Evolutionary conservation across 1,139 yeast genomes (phyloP), one percentile per base, ranked within the genome.

Genomic region (Candida albicans): DNA sequence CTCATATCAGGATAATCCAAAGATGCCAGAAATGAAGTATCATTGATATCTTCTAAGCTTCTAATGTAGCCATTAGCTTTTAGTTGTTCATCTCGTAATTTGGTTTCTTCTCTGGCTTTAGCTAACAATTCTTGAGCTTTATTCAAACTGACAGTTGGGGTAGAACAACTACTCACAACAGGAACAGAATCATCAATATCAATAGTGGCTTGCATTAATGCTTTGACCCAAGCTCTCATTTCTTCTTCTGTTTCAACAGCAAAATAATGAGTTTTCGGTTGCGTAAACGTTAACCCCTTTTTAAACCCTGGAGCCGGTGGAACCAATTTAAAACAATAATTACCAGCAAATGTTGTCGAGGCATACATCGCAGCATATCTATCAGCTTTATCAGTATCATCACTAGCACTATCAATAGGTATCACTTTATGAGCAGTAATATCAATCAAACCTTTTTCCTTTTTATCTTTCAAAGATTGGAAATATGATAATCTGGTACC

Each of bases 261-360:
- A 74, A 93, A 95, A 63, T 85, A 93, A 58, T 93, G 99, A 3
- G 91, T 87, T 54, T 90, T 88, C 29, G 96, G 99, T 54, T 91
- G 96, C 0, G 99, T 95, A 61, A 95, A 95, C 0, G 96, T 91
- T 45, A 93, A 79, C 0, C 98, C 98, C 65, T 91, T 93, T 53
- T 85, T 84, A 49, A 93, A 87, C 0, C 99, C 99, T 0, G 99
- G 99, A 1, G 96, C 96, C 0, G 99, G 99, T 4, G 99, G 99
- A 2, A 91, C 82, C 12, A 93, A 64, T 63, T 93, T 93, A 70
- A 93, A 93, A 58, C 97, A 90, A 60, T 82, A 88, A 37, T 96
- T 75, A 13, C 98, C 98, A 43, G 87, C 87, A 11, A 97, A 96
- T 3, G 96, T 87, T 30, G 95, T 83, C 1, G 96, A 93, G 1